Base-by-base conservation (phyloP, 2,329 filamentous ascomycete genomes). In the Exophiala sp. region DNA sequence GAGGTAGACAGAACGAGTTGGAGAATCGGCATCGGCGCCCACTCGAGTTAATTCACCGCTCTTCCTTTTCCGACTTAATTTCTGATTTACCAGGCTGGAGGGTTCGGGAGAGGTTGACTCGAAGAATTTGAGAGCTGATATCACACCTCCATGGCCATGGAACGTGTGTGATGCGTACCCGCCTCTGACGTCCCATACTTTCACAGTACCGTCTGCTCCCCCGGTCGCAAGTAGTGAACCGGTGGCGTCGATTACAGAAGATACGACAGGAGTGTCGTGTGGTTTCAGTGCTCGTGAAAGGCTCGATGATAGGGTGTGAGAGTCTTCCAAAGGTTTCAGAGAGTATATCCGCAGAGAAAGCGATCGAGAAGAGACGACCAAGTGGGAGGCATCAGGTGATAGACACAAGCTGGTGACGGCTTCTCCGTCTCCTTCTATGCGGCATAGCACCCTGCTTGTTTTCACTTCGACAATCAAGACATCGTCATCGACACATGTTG, bases 101-200 rank as follows among this genome's bases (percentile, higher is more conserved):
- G 39, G n/a, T 10, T 24, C 10, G 19, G 16, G 54, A 14, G 54
- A 50, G n/a, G 50, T 44, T 32, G 43, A 74, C 63, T 95, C 85
- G 66, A 97, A 98, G 69, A 98, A 97, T 61, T 85, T 84, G 14
- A 98, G 74, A 0, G 93, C 88, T 10, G 93, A 95, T 3, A 98
- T 81, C 18, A 98, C 78, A 8, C 93, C 90, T 52, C 89, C 89
- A 49, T 95, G 91, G 1, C 90, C 90, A 60, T 91, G 86, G 68
- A 98, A 95, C 0, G 88, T 95, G 68, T 98, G 93, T 22, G 94
- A 98, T 24, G 89, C 82, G 67, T 86, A 97, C 18, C 93, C 93
- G 38, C 84, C 59, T 49, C 78, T 76, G 52, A 98, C 88, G 69
- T 98, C 93, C 91, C 91, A 98, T 45, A 98, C 84, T 68, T 98